Evolutionary conservation across 257 asterid genomes (phyloP).

Genomic region (Euphrasia confusa): DNA sequence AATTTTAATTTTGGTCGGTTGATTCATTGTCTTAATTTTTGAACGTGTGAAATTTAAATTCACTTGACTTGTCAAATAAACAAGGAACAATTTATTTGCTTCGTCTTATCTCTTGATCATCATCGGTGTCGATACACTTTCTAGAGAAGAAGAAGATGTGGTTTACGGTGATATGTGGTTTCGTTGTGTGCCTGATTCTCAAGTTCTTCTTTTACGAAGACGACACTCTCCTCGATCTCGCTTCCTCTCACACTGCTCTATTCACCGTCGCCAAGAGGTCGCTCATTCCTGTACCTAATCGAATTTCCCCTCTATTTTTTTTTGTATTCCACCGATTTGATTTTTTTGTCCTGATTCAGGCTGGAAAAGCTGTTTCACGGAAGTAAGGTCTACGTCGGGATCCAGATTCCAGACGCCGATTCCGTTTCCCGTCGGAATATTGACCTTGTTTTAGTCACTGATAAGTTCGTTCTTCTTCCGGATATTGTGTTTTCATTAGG

Average conservation of each 20-base stretch:
- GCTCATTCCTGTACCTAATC: neutral
- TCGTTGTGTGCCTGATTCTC: constrained; percentile 38
- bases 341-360: constrained; percentile 29
- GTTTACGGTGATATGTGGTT: constrained; percentile 52
- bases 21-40: no score
- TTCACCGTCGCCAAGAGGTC: constrained; percentile 67
- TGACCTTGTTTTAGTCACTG: constrained; percentile 66
- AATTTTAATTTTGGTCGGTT: neutral
- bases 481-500: neutral
- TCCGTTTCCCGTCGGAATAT: constrained; percentile 74
- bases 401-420: constrained; percentile 85
- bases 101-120: no score
- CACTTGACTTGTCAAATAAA: neutral
- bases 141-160: constrained; percentile 37
- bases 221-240: constrained; percentile 50
- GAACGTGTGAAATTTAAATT: neutral
- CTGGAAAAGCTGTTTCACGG: constrained; percentile 63
- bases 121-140: no score
- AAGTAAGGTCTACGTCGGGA: constrained; percentile 67
- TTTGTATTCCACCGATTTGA: neutral
- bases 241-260: constrained; percentile 55
- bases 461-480: constrained; percentile 31
- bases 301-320: neutral
- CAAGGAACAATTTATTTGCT: neutral
- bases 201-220: constrained; percentile 57